Base-by-base conservation (phyloP, 2,329 filamentous ascomycete genomes). In the Colletotrichum sansevieriae region DNA sequence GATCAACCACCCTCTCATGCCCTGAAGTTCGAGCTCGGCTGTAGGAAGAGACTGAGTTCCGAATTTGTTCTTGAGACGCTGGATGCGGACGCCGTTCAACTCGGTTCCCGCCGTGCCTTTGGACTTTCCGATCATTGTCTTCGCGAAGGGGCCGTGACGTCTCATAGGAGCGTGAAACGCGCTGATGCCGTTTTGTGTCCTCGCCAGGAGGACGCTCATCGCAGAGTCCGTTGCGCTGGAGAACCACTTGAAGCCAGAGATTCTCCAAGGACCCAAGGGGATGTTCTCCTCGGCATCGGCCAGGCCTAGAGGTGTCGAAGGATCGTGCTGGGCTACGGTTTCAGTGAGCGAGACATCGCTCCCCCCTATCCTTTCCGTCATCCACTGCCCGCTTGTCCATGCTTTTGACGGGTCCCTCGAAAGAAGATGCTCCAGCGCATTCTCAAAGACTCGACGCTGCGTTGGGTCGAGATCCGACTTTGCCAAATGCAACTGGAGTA, bases 381-480 rank as follows among this genome's bases (percentile, higher is more conserved):
- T 93, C 91, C 91, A 93, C 75, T 93, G 91, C 0, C 91, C 91
- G 46, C 87, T 91, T 0, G 90, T 93, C 91, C 91, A 93, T 0
- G 87, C 86, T 18, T 78, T 71, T 0, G 73, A 63, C 0, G 82
- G 79, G 25, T 90, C 83, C 4, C 85, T 81, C 4, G 85, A 87
- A 1, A 81, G 87, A 3, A 92, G 78, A 12, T 84, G 84, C 6
- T 78, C 74, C 71, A 84, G 88, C 3, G 86, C 86, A 46, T 86
- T 82, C 43, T 84, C 79, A 55, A 89, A 83, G 0, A 89, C 84
- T 18, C 72, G 71, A 8, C 78, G 78, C 70, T 81, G 76, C 2
- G 75, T 70, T 0, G 77, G 71, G 0, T 75, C 72, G 4, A 78
- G 63, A 6, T 54, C 47, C 18, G 59, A 47, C 2, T 47, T 46